A percentile compares a stretch with the other conserved stretches of the same genome.
Evolutionary conservation across 2,329 filamentous ascomycete species (phyloP).

Genomic region (Calonectria hongkongensis): DNA sequence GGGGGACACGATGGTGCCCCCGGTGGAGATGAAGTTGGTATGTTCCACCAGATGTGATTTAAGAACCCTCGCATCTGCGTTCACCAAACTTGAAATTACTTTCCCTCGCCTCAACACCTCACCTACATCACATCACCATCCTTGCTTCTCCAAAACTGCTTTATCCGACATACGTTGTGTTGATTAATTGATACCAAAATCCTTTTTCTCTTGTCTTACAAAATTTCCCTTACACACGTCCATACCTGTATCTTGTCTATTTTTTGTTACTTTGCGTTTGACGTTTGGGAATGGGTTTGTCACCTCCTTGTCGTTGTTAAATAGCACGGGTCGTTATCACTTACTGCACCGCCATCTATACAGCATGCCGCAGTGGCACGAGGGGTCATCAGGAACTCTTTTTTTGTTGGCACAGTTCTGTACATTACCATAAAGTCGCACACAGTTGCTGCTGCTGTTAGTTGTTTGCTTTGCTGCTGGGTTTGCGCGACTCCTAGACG

Average conservation of each 20-base stretch:
- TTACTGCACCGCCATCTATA: constrained; percentile 52
- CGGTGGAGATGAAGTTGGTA: constrained; percentile 93
- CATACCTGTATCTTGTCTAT: constrained; percentile 53
- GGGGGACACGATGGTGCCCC: constrained; percentile 68
- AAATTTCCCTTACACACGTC: constrained; percentile 49
- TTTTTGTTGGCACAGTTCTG: constrained; percentile 66
- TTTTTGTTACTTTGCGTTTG: constrained; percentile 49
- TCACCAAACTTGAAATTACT: constrained; percentile 55
- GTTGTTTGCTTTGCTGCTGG: constrained; percentile 59
- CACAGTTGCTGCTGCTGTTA: constrained; percentile 65
- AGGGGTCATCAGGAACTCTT: constrained; percentile 63
- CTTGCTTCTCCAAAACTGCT: constrained; percentile 49
- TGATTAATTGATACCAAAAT: constrained; percentile 64
- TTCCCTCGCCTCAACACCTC: constrained; percentile 45
- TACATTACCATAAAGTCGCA: constrained; percentile 73
- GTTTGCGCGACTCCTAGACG: constrained; percentile 60
- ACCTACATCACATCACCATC: constrained; percentile 42
- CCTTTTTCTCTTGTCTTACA: constrained; percentile 45
- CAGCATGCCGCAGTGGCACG: constrained; percentile 58
- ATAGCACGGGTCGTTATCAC: constrained; percentile 55
- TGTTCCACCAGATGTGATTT: constrained; percentile 95
- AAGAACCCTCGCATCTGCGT: constrained; percentile 61
- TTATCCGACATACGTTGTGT: constrained; percentile 56
- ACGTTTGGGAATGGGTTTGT: constrained; percentile 58
- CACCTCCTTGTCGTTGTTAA: constrained; percentile 55